Percentiles rank a stretch among this genome's conserved stretches.
Conservation (phyloP, 2,329 filamentous ascomycete genomes). For the Elsinoe batatas region DNA sequence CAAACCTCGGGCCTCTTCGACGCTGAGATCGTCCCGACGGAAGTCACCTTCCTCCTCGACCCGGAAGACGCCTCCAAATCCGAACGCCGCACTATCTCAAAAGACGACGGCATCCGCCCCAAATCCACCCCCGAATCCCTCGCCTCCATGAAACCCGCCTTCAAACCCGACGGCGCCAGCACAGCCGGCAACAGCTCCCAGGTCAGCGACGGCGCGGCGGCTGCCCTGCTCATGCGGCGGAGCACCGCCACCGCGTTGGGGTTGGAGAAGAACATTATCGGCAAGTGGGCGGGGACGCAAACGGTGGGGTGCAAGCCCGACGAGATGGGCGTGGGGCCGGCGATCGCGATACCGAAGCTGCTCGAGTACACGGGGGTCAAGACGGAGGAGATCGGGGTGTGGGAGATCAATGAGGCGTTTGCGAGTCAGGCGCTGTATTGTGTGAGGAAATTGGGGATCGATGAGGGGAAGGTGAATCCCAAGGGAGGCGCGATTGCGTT, state of each 20-base stretch:
- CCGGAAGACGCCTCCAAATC: conserved; percentile 42
- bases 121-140: conserved; percentile 60
- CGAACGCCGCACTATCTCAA: conserved; percentile 55
- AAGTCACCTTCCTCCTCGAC: conserved; percentile 57
- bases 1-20: conserved; percentile 61
- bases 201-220: conserved; percentile 80
- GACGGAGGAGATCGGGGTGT: conserved; percentile 64
- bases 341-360: conserved; percentile 73
- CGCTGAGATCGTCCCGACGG: conserved; percentile 69
- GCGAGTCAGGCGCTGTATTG: conserved; percentile 59
- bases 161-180: conserved; percentile 60
- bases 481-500: conserved; percentile 92
- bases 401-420: conserved; percentile 88
- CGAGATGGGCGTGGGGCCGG: conserved; percentile 90
- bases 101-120: conserved; percentile 75
- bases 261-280: conserved; percentile 59
- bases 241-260: conserved; percentile 67
- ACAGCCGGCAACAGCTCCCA: conserved; percentile 83
- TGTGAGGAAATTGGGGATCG: conserved; percentile 58
- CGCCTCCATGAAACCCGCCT: conserved; percentile 74
- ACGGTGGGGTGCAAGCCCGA: conserved; percentile 74
- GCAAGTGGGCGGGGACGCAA: conserved; percentile 68
- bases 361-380: conserved; percentile 58
- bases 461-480: conserved; percentile 68
- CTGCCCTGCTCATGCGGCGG: conserved; percentile 74